phyloP scores from a whole-genome alignment of 2,329 filamentous ascomycete species.

The Pseudocercospora vitis region DNA sequence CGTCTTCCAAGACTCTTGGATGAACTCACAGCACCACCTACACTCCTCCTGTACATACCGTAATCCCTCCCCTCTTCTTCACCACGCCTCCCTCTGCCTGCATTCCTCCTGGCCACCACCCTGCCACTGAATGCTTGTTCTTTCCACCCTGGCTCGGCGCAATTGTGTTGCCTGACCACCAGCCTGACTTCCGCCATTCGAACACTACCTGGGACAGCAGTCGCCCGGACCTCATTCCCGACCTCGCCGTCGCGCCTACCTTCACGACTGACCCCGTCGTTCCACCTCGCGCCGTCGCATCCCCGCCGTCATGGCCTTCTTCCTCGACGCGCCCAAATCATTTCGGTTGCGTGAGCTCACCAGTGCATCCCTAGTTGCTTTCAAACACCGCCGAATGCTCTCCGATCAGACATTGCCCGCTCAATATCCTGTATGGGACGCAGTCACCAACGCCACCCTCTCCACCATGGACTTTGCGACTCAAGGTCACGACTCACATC shows the following conservation, averaged over 20 bases:
- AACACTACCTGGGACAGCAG: too few species aligned
- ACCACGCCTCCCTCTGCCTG: not conserved
- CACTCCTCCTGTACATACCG: too few species aligned
- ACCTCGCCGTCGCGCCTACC: conserved; percentile 5
- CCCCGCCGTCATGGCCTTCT: conserved; percentile 36
- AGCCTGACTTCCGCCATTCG: not conserved
- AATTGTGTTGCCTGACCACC: conserved; percentile 4
- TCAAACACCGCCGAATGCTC: conserved; percentile 37
- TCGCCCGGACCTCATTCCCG: too few species aligned
- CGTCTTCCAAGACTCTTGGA: not conserved
- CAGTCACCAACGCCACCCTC: conserved; percentile 33
- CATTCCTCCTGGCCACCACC: not conserved
- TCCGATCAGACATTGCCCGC: conserved; percentile 28
- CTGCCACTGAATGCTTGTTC: conserved; percentile 7
- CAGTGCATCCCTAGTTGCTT: conserved; percentile 40
- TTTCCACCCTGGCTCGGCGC: not conserved
- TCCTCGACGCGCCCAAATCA: conserved; percentile 52
- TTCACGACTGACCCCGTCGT: not conserved
- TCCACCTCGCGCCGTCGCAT: not conserved
- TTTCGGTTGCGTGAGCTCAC: conserved; percentile 40
- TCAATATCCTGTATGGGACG: conserved; percentile 33
- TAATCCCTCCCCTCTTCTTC: not conserved
- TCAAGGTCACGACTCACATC: conserved; percentile 44
- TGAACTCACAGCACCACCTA: too few species aligned
- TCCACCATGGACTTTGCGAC: conserved; percentile 24